These are phyloP conservation scores for Fusarium miscanthi DNA, from an alignment of 2,329 filamentous ascomycete species.

Conservation along the genomic window DNA sequence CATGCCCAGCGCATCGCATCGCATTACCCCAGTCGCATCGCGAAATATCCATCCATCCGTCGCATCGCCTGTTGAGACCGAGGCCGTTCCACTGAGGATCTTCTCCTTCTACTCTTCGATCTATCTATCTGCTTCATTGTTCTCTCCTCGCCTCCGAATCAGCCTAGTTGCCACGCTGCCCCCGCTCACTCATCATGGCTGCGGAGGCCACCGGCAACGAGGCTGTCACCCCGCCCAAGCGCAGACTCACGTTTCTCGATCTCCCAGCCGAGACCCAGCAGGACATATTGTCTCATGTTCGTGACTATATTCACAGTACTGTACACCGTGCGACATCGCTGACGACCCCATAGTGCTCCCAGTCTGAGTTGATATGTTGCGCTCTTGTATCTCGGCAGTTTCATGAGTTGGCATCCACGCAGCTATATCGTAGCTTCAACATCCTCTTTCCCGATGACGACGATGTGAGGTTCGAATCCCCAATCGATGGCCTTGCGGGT, in stretches of 20 bases:
- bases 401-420: constrained; percentile 66
- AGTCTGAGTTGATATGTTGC: constrained; percentile 66
- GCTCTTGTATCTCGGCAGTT: constrained; percentile 69
- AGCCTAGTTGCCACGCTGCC: constrained; percentile 34
- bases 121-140: neutral
- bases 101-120: neutral
- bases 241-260: constrained; percentile 52
- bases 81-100: neutral
- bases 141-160: neutral
- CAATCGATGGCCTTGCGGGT: constrained; percentile 67
- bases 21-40: constrained; percentile 32
- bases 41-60: constrained; percentile 14
- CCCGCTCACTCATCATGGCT: constrained; percentile 50
- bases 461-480: constrained; percentile 61
- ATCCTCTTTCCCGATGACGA: constrained; percentile 72
- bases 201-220: constrained; percentile 48
- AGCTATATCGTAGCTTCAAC: constrained; percentile 69
- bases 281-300: constrained; percentile 60
- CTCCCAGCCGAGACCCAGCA: constrained; percentile 61
- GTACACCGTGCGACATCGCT: neutral
- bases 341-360: constrained; percentile 57
- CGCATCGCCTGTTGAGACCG: constrained; percentile 13
- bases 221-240: constrained; percentile 37
- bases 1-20: constrained; percentile 20
- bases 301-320: constrained; percentile 29